Conservation (phyloP, 23 red algal genomes). For the Gracilariopsis chorda region DNA sequence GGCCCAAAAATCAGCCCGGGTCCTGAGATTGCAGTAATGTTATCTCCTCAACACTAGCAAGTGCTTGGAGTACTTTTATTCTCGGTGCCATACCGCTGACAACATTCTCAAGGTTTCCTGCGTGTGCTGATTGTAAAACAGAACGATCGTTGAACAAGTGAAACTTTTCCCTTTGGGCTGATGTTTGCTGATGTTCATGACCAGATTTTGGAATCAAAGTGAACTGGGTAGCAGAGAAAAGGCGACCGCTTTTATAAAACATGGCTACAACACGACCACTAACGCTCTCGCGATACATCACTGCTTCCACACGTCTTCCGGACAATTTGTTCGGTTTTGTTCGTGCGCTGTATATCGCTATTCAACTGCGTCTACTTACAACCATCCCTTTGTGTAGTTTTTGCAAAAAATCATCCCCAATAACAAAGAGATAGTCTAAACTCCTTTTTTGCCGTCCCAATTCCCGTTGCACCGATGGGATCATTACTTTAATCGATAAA, state of each 20-base stretch:
- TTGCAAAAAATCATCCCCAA: neutral
- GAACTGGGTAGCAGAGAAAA: neutral
- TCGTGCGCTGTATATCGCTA: neutral
- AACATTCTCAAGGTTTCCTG: too few species aligned
- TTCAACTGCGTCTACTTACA: neutral
- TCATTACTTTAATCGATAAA: neutral
- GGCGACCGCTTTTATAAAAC: neutral
- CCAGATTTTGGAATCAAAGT: slow-evolving; percentile 17
- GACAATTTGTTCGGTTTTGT: too few species aligned
- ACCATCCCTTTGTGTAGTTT: neutral
- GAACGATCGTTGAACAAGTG: too few species aligned
- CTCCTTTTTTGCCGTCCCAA: slow-evolving; percentile 4
- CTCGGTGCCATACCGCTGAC: too few species aligned
- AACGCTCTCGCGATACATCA: neutral
- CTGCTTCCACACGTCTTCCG: too few species aligned
- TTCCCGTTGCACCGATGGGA: neutral
- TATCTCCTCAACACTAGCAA: neutral
- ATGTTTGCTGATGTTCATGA: too few species aligned
- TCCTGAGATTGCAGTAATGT: slow-evolving; percentile 21
- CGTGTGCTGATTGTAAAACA: too few species aligned
- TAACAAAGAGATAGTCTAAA: slow-evolving; percentile 6
- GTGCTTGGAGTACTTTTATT: too few species aligned
- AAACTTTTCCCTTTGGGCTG: too few species aligned
- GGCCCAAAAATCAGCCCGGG: slow-evolving; percentile 8
- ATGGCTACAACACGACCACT: neutral